Evolutionary conservation across 1,139 yeast species (phyloP).

Genomic region (Suhomyces anneliseae): DNA sequence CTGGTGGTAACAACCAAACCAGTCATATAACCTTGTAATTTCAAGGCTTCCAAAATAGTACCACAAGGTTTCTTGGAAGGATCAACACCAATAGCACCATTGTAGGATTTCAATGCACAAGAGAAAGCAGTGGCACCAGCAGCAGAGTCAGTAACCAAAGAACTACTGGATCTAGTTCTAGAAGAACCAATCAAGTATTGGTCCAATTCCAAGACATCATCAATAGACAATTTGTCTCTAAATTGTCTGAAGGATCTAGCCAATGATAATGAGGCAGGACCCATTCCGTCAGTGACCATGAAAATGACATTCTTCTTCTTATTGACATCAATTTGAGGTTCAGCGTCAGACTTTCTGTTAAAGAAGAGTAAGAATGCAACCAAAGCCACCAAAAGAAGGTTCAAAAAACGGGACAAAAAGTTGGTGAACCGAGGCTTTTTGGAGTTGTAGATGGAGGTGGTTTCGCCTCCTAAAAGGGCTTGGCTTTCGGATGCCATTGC

Average conservation of each 20-base stretch:
- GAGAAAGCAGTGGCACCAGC: constrained; percentile 33
- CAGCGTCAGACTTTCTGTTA: constrained; percentile 3
- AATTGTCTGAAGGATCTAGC: constrained; percentile 26
- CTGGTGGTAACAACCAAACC: constrained; percentile 31
- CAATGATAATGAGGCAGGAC: constrained; percentile 29
- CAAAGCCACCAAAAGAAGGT: constrained; percentile 11
- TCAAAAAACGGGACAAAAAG: constrained; percentile 6
- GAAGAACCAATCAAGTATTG: constrained; percentile 25
- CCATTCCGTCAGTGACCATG: constrained; percentile 34
- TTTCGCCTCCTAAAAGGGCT: constrained; percentile 18
- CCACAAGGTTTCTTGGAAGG: constrained; percentile 26
- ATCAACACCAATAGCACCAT: constrained; percentile 29
- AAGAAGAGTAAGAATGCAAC: constrained; percentile 12
- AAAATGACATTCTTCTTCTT: constrained; percentile 25
- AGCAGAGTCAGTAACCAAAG: constrained; percentile 30
- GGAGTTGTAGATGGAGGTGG: constrained; percentile 10
- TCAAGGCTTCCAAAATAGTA: constrained; percentile 28
- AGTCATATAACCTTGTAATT: constrained; percentile 26
- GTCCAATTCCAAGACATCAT: constrained; percentile 23
- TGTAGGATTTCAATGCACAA: constrained; percentile 27
- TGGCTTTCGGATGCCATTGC: constrained; percentile 12
- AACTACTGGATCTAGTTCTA: constrained; percentile 24
- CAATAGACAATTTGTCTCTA: constrained; percentile 21
- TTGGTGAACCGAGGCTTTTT: constrained; percentile 9
- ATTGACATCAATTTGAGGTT: constrained; percentile 10